Base-by-base conservation (phyloP, 495 filamentous ascomycete species). In the Penicillium silybi region DNA sequence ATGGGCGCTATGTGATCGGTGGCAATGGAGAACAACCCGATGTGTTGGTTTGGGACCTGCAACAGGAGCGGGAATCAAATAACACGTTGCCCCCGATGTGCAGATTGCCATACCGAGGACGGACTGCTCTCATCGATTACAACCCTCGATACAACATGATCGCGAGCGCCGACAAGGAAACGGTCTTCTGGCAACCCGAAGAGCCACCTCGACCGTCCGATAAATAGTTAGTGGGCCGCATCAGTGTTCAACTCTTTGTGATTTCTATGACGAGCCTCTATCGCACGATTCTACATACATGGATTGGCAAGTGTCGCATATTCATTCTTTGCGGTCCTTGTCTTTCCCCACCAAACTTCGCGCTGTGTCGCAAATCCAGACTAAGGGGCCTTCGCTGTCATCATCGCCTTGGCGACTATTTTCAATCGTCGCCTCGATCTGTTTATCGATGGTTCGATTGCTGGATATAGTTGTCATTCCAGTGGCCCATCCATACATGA, bases 111-210 rank as follows among this genome's bases (percentile, higher is more conserved):
- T 80, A 87, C 41, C 80, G 80, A 57, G 80, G 81, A 29, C 79
- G 82, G 59, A 83, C 83, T 8, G 85, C 85, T 1, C 76, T 95
- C 9, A 81, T 97, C 44, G 88, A 88, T 40, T 92, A 88, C 64
- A 97, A 96, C 69, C 95, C 90, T 6, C 78, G 89, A 40, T 90
- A 84, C 69, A 95, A 97, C 67, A 83, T 97, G 76, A 74, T 96
- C 54, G 90, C 87, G 15, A 90, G 84, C 37, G 95, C 87, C 5
- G 90, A 97, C 61, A 85, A 85, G 61, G 92, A 97, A 54, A 75
- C 92, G 49, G 72, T 93, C 41, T 90, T 98, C 52, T 97, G 93
- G 92, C 67, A 95, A 27, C 93, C 93, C 3, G 71, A 75, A 17
- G 73, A 76, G 15, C 46, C 46, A 26, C 44, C 65, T 6, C 67